Base-by-base conservation (phyloP, 177 flowering plant species). In the Vitis hybrid region DNA sequence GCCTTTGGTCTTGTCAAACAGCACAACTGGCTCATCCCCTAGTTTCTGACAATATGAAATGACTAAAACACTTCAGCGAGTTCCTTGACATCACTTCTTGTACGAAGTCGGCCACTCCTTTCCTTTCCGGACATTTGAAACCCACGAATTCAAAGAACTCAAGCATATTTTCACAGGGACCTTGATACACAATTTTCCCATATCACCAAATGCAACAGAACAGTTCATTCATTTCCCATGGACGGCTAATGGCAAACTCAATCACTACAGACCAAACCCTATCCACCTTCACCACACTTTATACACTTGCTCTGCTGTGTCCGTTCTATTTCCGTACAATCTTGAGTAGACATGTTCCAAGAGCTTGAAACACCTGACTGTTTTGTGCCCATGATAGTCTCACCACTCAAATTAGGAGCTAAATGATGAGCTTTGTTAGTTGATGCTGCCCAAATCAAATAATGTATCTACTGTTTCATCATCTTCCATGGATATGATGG, bases 221-320 rank as follows among this genome's bases (percentile, higher is more conserved):
- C 30, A 71, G 17, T 68, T 30, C 73, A 87, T 64, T 60, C 87
- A 84, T 11, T 32, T 54, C 57, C 72, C 76, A 54, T 89, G 91
- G 39, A 84, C 32, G 6, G 80, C 73, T 54, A 85, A 3, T 78
- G 76, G 60, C 91, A 87, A 23, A 72, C 76, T 14, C 3, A 60
- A 54, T 72, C 72, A 58, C 67, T 62, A 74, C 93, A 89, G 54
- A 75, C 67, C 67, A 87, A 63, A 57, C 85, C 21, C 10, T 78
- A 26, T 4, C 72, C 87, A 39, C 76, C 70, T 64, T 65, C 18
- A 32, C 74, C 71, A 64, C 91, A 86, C 39, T 63, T 75, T 45
- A 81, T 55, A 64, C 91, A 88, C 30, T 63, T 17, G 55, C 70
- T 51, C 56, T 56, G 65, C 56, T 74, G 76, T 30, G 72, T 69